Evolutionary conservation across 2,329 filamentous ascomycete genomes (phyloP), one percentile per base, ranked within the genome.

Genomic region (Sarocladium strictum): DNA sequence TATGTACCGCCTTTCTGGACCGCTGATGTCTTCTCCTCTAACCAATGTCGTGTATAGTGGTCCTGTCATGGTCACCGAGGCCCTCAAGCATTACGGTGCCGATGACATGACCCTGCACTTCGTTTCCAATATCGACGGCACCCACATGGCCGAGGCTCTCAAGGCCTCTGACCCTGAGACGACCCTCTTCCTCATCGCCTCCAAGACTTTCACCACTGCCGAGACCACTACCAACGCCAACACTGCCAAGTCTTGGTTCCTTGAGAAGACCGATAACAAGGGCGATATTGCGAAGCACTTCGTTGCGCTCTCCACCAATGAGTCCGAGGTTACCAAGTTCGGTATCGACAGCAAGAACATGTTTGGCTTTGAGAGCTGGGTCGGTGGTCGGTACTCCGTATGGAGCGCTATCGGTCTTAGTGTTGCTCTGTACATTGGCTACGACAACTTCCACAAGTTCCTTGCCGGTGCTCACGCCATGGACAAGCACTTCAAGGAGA

Each of bases 311-410:
- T 97, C 94, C 51, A 99, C 94, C 71, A 99, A 99, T 75, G 89
- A 93, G 76, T 71, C 78, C 54, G 93, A 97, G 77, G 94, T 99
- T 58, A 91, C 89, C 75, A 97, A 97, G 80, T 99, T 99, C 66
- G 94, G 94, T 61, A 99, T 99, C 67, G 93, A 97, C 76, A 87
- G 86, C 75, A 93, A 93, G 82, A 99, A 97, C 82, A 99, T 99
- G 94, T 99, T 99, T 68, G 92, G 91, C 65, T 99, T 99, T 70
- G 92, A 93, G 74, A 95, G 89, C 75, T 99, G 94, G 94, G 93
- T 97, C 53, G 94, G 94, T 70, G 94, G 94, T 56, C 89, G 94
- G 57, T 99, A 99, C 83, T 96, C 91, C 57, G 94, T 99, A 62
- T 99, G 94, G 94, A 96, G 91, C 63, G 94, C 94, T 71, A 99